phyloP scores from a whole-genome alignment of 2,329 filamentous ascomycete genomes.

The Hirsutella minnesotensis region DNA sequence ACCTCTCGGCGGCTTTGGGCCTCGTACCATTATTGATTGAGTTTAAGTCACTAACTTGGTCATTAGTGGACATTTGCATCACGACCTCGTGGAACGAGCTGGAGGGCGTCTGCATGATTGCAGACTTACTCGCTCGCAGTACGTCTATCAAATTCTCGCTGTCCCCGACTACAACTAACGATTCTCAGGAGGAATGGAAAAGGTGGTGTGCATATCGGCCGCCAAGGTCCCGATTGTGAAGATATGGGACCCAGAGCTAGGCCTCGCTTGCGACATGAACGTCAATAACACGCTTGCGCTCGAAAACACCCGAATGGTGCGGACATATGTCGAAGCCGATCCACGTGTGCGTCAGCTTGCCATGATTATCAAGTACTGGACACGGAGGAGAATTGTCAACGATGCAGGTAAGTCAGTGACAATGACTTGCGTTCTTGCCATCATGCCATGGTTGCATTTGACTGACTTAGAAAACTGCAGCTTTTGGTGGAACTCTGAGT shows the following conservation, averaged over 20 bases:
- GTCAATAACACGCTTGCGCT: constrained; percentile 94
- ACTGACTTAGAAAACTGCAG: no score
- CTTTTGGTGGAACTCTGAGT: constrained; percentile 84
- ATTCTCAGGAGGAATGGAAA: constrained; percentile 77
- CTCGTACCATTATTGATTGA: no score
- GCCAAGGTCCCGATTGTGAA: constrained; percentile 98
- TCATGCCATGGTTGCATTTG: no score
- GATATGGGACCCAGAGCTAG: constrained; percentile 90
- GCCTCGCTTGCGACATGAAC: constrained; percentile 92
- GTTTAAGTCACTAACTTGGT: not conserved
- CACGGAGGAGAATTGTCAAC: constrained; percentile 81
- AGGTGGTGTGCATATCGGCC: constrained; percentile 85
- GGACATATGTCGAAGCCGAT: constrained; percentile 90
- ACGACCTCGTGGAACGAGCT: constrained; percentile 80
- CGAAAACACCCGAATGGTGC: constrained; percentile 96
- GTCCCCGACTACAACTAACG: constrained; percentile 17
- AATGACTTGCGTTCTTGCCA: no score
- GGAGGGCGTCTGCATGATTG: constrained; percentile 83
- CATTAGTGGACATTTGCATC: constrained; percentile 88
- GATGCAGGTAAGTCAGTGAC: constrained; percentile 64
- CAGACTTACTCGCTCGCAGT: constrained; percentile 76
- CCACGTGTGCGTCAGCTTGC: constrained; percentile 81
- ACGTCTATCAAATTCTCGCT: constrained; percentile 27
- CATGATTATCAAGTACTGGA: constrained; percentile 98
- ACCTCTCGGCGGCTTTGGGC: constrained; percentile 13